Conservation (phyloP, 1,284 basidiomycete genomes). For the Tylopilus sp. region DNA sequence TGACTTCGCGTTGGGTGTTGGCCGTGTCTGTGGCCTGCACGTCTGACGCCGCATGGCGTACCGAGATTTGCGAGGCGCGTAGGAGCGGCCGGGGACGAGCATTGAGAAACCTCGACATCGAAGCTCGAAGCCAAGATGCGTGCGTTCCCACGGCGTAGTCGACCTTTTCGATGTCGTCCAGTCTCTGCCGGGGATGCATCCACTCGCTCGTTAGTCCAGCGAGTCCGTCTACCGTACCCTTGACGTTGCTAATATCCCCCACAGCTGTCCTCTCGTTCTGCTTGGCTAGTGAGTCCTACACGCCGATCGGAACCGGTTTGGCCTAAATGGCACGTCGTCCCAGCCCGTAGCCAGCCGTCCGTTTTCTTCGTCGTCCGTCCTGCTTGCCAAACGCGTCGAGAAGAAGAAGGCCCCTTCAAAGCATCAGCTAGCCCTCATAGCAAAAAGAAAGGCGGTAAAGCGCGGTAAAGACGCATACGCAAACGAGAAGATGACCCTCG, state of each 20-base stretch:
- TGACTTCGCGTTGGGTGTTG: slow-evolving; percentile 68
- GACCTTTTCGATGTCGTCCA: slow-evolving; percentile 17
- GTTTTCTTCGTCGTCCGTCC: slow-evolving; percentile 48
- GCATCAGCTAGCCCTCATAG: slow-evolving; percentile 56
- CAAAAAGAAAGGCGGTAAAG: slow-evolving; percentile 35
- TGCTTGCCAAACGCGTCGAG: slow-evolving; percentile 44
- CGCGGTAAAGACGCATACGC: slow-evolving; percentile 46
- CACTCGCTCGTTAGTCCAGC: slow-evolving; percentile 13
- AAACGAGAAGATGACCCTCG: slow-evolving; percentile 58
- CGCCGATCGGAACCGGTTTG: not conserved
- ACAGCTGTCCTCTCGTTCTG: slow-evolving; percentile 42
- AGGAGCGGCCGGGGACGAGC: slow-evolving; percentile 22
- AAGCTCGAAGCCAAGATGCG: not conserved
- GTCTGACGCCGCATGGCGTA: slow-evolving; percentile 37
- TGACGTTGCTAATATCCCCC: slow-evolving; percentile 18
- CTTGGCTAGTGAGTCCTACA: slow-evolving; percentile 6
- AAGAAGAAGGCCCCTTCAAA: slow-evolving; percentile 58
- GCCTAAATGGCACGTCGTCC: not conserved
- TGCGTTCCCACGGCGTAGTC: slow-evolving; percentile 28
- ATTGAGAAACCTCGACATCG: slow-evolving; percentile 21
- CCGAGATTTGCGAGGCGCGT: slow-evolving; percentile 34
- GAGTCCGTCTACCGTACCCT: slow-evolving; percentile 4
- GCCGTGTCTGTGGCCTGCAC: slow-evolving; percentile 22
- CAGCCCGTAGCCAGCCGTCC: slow-evolving; percentile 29
- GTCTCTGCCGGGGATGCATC: slow-evolving; percentile 23